Conservation (phyloP, 139 green algal genomes). For the Picochlorum sp. region DNA sequence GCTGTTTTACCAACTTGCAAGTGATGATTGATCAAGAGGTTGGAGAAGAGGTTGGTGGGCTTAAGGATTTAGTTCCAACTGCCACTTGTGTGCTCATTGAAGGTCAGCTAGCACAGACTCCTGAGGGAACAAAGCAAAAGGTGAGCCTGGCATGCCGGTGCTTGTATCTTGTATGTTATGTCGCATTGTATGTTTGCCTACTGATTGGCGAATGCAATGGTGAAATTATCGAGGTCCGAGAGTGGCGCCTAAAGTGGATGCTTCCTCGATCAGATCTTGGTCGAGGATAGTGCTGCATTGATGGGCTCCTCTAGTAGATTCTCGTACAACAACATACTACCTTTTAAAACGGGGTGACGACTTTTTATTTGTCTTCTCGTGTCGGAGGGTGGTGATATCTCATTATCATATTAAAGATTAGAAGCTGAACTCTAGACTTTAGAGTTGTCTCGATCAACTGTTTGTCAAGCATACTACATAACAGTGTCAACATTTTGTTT, state of each 20-base stretch:
- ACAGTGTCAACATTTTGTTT: too few species aligned
- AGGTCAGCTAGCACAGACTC: constrained; percentile 70
- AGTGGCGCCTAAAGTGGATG: constrained; percentile 16
- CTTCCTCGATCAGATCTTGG: background rate
- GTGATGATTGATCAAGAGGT: constrained; percentile 73
- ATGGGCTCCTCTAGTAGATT: constrained; percentile 27
- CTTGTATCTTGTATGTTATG: background rate
- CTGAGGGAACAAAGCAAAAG: constrained; percentile 75
- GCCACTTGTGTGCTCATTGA: constrained; percentile 80
- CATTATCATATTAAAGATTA: background rate
- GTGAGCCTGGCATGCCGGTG: constrained; percentile 4
- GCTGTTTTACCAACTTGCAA: constrained; percentile 81
- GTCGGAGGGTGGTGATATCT: constrained; percentile 25
- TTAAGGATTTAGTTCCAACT: constrained; percentile 61
- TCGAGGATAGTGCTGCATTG: background rate
- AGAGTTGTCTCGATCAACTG: background rate
- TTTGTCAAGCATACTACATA: too few species aligned
- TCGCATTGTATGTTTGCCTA: background rate
- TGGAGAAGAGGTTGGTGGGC: constrained; percentile 44
- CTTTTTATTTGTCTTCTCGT: background rate
- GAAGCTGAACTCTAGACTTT: background rate
- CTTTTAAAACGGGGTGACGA: constrained; percentile 11
- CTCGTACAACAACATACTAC: constrained; percentile 13
- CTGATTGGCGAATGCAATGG: background rate
- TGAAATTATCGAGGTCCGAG: constrained; percentile 15